Percentiles rank a stretch among this genome's conserved stretches.
Conservation (phyloP, 1,284 basidiomycete species). For the Malassezia furfur region DNA sequence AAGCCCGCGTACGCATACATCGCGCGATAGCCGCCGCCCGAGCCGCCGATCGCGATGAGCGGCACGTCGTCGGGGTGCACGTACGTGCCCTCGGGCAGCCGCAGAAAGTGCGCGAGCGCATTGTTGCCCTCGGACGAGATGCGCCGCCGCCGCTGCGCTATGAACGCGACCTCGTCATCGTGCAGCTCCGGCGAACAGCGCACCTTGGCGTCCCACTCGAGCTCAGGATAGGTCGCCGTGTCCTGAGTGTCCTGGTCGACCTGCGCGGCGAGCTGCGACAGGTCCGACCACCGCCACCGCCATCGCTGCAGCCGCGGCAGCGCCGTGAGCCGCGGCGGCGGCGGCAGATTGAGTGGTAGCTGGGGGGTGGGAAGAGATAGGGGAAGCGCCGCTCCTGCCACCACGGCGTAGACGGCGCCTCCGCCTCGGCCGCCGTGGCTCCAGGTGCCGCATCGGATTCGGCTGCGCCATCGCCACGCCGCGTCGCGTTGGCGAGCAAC, state of each 20-base stretch:
- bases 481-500: conserved; percentile 6
- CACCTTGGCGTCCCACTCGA: conserved; percentile 34
- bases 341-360: conserved; percentile 18
- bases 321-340: conserved; percentile 10
- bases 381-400: conserved; percentile 17
- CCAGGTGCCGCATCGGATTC: neutral
- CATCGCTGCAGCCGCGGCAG: conserved; percentile 22
- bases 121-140: conserved; percentile 24
- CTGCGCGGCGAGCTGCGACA: conserved; percentile 25
- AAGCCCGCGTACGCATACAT: conserved; percentile 37
- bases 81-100: conserved; percentile 29
- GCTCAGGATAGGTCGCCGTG: conserved; percentile 30
- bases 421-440: neutral
- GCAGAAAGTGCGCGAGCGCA: conserved; percentile 22
- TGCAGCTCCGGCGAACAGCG: conserved; percentile 28
- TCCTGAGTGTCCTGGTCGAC: conserved; percentile 22
- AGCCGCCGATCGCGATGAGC: conserved; percentile 44
- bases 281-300: conserved; percentile 26
- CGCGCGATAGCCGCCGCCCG: conserved; percentile 47
- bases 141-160: conserved; percentile 17
- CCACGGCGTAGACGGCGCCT: conserved; percentile 4
- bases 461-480: neutral
- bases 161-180: conserved; percentile 22
- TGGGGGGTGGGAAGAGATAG: conserved; percentile 24
- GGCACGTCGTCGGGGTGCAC: conserved; percentile 46